Conservation (phyloP, 805 yeast genomes). For the Groenewaldozyma tartarivorans region DNA sequence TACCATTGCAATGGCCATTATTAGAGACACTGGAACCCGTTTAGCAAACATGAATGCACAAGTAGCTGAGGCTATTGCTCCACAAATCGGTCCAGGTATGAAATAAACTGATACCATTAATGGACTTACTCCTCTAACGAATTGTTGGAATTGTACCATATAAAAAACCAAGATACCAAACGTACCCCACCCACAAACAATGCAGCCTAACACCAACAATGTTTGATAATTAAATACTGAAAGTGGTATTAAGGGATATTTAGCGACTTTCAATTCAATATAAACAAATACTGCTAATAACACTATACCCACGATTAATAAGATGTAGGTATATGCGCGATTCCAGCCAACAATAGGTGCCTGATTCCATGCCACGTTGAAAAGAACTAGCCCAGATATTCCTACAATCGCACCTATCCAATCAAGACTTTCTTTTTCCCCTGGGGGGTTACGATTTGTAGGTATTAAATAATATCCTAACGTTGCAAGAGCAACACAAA, state of each 20-base stretch:
- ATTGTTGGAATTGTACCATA: slow-evolving; percentile 42
- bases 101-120: slow-evolving; percentile 39
- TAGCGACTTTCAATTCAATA: slow-evolving; percentile 38
- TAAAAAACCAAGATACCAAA: slow-evolving; percentile 70
- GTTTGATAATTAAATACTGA: slow-evolving; percentile 37
- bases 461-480: slow-evolving; percentile 35
- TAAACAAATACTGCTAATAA: slow-evolving; percentile 28
- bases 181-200: slow-evolving; percentile 66
- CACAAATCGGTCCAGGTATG: slow-evolving; percentile 25
- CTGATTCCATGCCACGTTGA: slow-evolving; percentile 67
- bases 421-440: slow-evolving; percentile 31
- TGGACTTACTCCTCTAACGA: slow-evolving; percentile 41
- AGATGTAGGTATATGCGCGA: slow-evolving; percentile 44
- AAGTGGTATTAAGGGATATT: slow-evolving; percentile 46
- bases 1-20: slow-evolving; percentile 30
- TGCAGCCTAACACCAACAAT: slow-evolving; percentile 39
- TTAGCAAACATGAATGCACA: slow-evolving; percentile 8
- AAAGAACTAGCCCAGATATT: slow-evolving; percentile 47
- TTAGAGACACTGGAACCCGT: slow-evolving; percentile 4
- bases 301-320: slow-evolving; percentile 34
- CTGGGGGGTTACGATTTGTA: slow-evolving; percentile 5
- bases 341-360: slow-evolving; percentile 68
- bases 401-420: slow-evolving; percentile 49
- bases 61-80: slow-evolving; percentile 8
- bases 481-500: slow-evolving; percentile 26